phyloP scores from a whole-genome alignment of 2,329 filamentous ascomycete genomes.

The Botryotinia narcissicola region DNA sequence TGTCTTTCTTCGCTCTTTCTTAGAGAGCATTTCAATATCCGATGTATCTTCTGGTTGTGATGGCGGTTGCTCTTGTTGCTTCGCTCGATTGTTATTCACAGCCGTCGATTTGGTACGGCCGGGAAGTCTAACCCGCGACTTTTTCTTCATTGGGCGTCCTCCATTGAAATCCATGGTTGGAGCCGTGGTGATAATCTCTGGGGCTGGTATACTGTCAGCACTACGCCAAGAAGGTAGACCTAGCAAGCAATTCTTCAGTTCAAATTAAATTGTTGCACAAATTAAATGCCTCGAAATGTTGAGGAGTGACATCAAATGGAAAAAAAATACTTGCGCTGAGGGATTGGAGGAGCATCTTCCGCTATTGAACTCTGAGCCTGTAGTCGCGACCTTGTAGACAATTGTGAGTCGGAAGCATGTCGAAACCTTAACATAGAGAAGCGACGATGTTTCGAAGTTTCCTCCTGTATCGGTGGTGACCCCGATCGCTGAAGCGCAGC shows the following conservation, averaged over 20 bases:
- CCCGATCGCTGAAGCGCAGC: conserved; percentile 26
- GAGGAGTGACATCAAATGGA: conserved; percentile 32
- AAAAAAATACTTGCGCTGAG: conserved; percentile 51
- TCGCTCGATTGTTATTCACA: conserved; percentile 19
- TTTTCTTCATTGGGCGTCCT: conserved; percentile 52
- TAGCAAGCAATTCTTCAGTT: neutral
- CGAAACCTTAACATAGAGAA: conserved; percentile 78
- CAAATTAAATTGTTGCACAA: neutral
- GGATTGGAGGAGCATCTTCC: conserved; percentile 55
- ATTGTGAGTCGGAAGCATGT: conserved; percentile 89
- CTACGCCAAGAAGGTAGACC: neutral
- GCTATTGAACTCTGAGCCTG: conserved; percentile 48
- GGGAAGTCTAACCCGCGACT: conserved; percentile 54
- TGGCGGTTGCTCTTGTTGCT: conserved; percentile 23
- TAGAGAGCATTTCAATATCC: conserved; percentile 33
- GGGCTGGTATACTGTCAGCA: conserved; percentile 45
- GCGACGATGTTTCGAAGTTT: conserved; percentile 56
- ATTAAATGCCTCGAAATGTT: neutral
- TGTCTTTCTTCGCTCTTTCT: conserved; percentile 46
- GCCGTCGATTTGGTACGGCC: conserved; percentile 43
- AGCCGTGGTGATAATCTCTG: conserved; percentile 85
- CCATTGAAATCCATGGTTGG: conserved; percentile 65
- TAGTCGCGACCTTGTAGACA: conserved; percentile 72
- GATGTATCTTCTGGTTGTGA: conserved; percentile 23
- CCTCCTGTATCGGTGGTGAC: conserved; percentile 52